Percentiles rank a stretch among this genome's conserved stretches.
Evolutionary conservation across 768 basidiomycete genomes (phyloP).

Genomic region (Leccinum longicurvipes): DNA sequence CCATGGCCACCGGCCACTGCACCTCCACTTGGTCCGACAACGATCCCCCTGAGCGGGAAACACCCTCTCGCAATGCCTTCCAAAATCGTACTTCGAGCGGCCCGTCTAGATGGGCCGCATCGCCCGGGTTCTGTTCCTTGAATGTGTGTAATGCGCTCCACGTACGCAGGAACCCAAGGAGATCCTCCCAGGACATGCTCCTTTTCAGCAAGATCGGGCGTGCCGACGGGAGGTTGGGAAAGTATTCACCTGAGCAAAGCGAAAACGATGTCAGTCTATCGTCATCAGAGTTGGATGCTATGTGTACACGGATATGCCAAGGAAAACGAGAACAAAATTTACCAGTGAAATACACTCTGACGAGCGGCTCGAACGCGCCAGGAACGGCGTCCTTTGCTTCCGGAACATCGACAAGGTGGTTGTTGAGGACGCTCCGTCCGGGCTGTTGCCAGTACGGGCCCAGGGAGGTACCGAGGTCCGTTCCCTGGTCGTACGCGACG

Average conservation of each 20-base stretch:
- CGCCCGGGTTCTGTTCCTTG: slow-evolving; percentile 59
- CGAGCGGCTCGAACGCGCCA: slow-evolving; percentile 35
- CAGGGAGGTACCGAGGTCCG: background rate
- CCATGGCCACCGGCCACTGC: slow-evolving; percentile 39
- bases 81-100: slow-evolving; percentile 66
- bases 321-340: background rate
- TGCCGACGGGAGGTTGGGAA: slow-evolving; percentile 35
- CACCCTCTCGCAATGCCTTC: slow-evolving; percentile 47
- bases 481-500: background rate
- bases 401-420: slow-evolving; percentile 1
- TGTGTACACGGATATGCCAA: background rate
- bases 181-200: slow-evolving; percentile 59
- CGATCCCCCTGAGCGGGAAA: slow-evolving; percentile 19
- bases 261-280: background rate
- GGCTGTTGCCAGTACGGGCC: slow-evolving; percentile 10
- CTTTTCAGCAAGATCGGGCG: slow-evolving; percentile 51
- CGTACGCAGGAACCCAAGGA: slow-evolving; percentile 67
- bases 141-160: slow-evolving; percentile 69
- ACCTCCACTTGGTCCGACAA: slow-evolving; percentile 32
- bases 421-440: background rate
- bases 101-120: slow-evolving; percentile 46
- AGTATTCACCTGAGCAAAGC: slow-evolving; percentile 36
- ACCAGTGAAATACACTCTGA: slow-evolving; percentile 62
- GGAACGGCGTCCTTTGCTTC: background rate
- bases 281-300: background rate